Evolutionary conservation across 768 basidiomycete species (phyloP), one percentile per base, ranked within the genome.

Genomic region (Cystofilobasidium bisporidii): DNA sequence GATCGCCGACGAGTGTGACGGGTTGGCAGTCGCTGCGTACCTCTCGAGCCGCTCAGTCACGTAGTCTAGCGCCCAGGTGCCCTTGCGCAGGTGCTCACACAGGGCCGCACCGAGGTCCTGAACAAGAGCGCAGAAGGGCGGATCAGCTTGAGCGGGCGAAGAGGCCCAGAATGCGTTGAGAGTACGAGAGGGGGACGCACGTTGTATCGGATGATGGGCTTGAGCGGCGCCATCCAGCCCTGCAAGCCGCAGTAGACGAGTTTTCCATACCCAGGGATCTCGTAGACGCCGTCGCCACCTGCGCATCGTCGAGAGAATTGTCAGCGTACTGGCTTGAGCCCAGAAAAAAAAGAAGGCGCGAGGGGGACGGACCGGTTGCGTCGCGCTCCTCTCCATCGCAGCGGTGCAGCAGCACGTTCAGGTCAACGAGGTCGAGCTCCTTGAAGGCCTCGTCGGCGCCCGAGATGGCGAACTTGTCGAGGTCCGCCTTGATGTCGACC

Each of bases 31-130:
- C n/a, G n/a, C n/a, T n/a, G 82, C 90, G 73, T 73, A 92, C 89
- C 82, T 81, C 63, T 79, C 78, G 53, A 97, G 76, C 56, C 94
- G 82, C 59, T 81, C 76, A 69, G 85, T 80, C 12, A 89, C 82
- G 73, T 98, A 98, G 76, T 98, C 89, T 73, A 97, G 77, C 17
- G 94, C 88, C 96, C 96, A 98, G 20, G 81, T 81, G 10, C 96
- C 96, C 33, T 87, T 82, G 68, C 96, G 83, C 66, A 98, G 77
- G 77, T 98, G 90, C 3, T 80, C 86, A 72, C 91, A 94, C 5
- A 99, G 80, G 1, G 91, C 83, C 76, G 98, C 92, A 0, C 96
- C 96, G 3, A 98, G 82, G 75, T 99, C 92, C 65, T 67, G 56
- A 26, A 15, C 17, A 9, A 18, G n/a, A 58, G 43, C 9, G 18